Evolutionary conservation across 106 monocot species (phyloP), one percentile per base, ranked within the genome.

Genomic region (Chionographis japonica): DNA sequence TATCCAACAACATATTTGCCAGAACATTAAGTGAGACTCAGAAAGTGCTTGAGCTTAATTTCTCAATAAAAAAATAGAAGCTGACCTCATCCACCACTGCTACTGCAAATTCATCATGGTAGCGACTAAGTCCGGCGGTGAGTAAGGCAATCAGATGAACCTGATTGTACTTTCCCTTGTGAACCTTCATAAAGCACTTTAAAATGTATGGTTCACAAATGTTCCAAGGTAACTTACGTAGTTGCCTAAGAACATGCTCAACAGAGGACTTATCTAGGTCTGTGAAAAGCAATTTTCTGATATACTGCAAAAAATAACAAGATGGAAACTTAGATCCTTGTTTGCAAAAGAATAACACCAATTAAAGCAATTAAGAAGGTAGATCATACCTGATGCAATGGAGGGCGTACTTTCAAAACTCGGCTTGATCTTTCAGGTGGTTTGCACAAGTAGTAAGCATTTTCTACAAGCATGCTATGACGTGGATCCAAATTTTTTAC

Each of bases 401-500:
- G 97, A 60, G 97, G 97, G 2, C 87, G 92, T 11, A 85, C 82
- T 92, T 97, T 97, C 43, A 77, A 72, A 71, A 92, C 71, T 49
- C 92, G 86, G 58, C 89, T 86, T 66, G 97, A 92, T 71, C 92
- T 64, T 74, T 97, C 97, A 65, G 97, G 97, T 27, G 97, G 97
- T 68, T 92, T 97, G 82, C 97, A 97, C 68, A 90, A 70, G 67
- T 97, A 97, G 62, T 97, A 97, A 13, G 97, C 97, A 85, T 97
- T 97, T 74, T 97, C 97, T 40, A 92, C 97, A 66, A 97, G 89
- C 49, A 89, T 97, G 61, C 97, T 97, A 68, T 97, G 97, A 40
- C 87, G 97, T 41, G 97, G 89, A 83, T 97, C 97, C 69, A 97
- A 78, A 83, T 97, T 97, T 79, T 97, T 97, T 11, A 97, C 89